A percentile compares a stretch with the other conserved stretches of the same genome.
These are phyloP conservation scores for Larix sibirica DNA, from an alignment of 83 land plant species.

Conservation along the genomic window DNA sequence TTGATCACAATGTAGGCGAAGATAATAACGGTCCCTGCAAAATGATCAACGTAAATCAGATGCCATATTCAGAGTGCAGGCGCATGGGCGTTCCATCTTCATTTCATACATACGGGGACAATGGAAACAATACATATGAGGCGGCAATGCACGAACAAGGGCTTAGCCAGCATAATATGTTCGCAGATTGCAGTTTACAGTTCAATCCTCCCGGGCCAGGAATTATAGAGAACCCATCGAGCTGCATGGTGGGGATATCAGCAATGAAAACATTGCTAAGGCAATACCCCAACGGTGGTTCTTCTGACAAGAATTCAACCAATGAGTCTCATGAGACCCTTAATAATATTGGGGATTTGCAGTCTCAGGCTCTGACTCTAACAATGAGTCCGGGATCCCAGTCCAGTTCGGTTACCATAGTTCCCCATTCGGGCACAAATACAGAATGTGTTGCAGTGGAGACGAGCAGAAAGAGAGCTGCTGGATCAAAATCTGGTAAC, in stretches of 20 bases:
- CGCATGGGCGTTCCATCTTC: conserved; percentile 18
- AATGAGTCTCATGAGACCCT: conserved; percentile 19
- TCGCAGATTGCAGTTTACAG: conserved; percentile 23
- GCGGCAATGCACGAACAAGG: conserved; percentile 10
- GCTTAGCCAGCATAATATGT: conserved; percentile 18
- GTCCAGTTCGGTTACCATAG: conserved; percentile 66
- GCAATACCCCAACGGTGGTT: conserved; percentile 15
- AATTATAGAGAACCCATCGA: conserved; percentile 2
- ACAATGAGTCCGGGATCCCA: conserved; percentile 95
- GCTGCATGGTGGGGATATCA: conserved; percentile 22
- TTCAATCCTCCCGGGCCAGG: conserved; percentile 30
- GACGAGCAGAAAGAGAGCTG: conserved; percentile 55
- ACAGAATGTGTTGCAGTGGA: conserved; percentile 40
- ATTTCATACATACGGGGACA: conserved; percentile 25
- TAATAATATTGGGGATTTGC: conserved; percentile 39
- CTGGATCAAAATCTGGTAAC: conserved; percentile 26
- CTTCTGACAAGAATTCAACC: conserved; percentile 15
- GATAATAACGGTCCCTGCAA: conserved; percentile 24
- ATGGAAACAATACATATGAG: conserved; percentile 15
- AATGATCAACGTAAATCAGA: conserved; percentile 11
- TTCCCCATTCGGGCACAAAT: conserved; percentile 30
- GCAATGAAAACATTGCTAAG: conserved; percentile 48
- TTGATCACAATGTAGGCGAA: conserved; percentile 26
- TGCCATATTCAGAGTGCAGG: neutral
- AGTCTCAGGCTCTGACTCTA: conserved; percentile 60